Evolutionary conservation across 352 stramenopile genomes (phyloP).

Genomic region (Globisporangium barbulae): DNA sequence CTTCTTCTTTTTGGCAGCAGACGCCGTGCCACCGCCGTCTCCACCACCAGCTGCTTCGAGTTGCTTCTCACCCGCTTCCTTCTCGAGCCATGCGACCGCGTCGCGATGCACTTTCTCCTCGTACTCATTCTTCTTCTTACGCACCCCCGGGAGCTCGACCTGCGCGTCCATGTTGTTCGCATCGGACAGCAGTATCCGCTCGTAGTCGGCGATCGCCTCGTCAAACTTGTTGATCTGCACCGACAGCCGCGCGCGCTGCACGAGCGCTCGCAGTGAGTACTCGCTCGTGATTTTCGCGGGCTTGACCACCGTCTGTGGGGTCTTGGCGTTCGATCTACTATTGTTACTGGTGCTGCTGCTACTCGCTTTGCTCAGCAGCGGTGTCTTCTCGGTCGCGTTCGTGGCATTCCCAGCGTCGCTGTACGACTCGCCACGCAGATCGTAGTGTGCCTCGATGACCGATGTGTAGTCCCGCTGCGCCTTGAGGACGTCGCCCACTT

Average conservation of each 20-base stretch:
- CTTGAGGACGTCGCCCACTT: slow-evolving; percentile 30
- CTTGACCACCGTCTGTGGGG: slow-evolving; percentile 1
- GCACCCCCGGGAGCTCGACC: slow-evolving; percentile 60
- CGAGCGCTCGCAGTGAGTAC: slow-evolving; percentile 43
- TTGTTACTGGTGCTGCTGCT: slow-evolving; percentile 2
- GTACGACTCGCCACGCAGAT: slow-evolving; percentile 23
- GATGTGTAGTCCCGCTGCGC: slow-evolving; percentile 61
- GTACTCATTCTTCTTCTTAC: slow-evolving; percentile 33
- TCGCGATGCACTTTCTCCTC: slow-evolving; percentile 43
- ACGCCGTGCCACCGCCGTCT: neutral
- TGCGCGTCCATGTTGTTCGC: slow-evolving; percentile 81
- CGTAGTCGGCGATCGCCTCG: slow-evolving; percentile 55
- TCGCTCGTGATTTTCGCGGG: slow-evolving; percentile 51
- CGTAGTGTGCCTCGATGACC: slow-evolving; percentile 69
- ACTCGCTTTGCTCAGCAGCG: slow-evolving; percentile 15
- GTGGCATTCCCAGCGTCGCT: slow-evolving; percentile 1
- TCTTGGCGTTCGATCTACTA: neutral
- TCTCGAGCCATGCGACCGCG: slow-evolving; percentile 54
- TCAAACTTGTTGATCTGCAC: slow-evolving; percentile 51
- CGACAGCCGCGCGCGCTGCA: slow-evolving; percentile 50
- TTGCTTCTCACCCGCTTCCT: slow-evolving; percentile 24
- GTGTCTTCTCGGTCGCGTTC: slow-evolving; percentile 10
- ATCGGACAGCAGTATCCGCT: slow-evolving; percentile 50
- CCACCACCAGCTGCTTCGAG: neutral
- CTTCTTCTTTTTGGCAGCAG: slow-evolving; percentile 45